Conservation (phyloP, 1,284 basidiomycete genomes). For the Meira miltonrushii region DNA sequence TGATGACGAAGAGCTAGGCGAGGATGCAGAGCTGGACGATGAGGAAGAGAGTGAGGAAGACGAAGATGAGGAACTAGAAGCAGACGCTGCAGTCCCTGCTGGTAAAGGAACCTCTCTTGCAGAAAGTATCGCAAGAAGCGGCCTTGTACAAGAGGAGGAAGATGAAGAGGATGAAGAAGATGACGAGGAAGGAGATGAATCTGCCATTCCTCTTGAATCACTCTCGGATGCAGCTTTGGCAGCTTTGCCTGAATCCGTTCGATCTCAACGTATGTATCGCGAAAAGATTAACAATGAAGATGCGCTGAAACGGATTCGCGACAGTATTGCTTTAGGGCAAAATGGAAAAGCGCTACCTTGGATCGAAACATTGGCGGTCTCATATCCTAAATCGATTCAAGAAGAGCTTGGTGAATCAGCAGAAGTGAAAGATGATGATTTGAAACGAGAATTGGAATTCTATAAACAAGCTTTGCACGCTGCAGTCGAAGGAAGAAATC, state of each 20-base stretch:
- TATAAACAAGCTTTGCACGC: constrained; percentile 90
- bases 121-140: constrained; percentile 42
- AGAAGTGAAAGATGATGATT: constrained; percentile 64
- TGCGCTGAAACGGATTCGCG: constrained; percentile 37
- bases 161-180: constrained; percentile 30
- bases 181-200: constrained; percentile 26
- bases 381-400: constrained; percentile 28
- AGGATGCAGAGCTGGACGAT: constrained; percentile 19
- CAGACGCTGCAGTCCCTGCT: constrained; percentile 14
- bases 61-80: constrained; percentile 15
- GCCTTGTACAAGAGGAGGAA: constrained; percentile 33
- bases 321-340: constrained; percentile 34
- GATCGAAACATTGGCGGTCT: constrained; percentile 48
- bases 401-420: constrained; percentile 58
- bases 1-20: constrained; percentile 19
- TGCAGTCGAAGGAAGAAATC: constrained; percentile 68
- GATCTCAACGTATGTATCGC: constrained; percentile 35
- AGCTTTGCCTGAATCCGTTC: constrained; percentile 36
- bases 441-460: constrained; percentile 89
- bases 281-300: constrained; percentile 47
- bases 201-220: constrained; percentile 17
- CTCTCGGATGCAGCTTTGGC: constrained; percentile 17
- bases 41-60: constrained; percentile 21
- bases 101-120: constrained; percentile 34
- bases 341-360: constrained; percentile 29